These are phyloP conservation scores for Yamadazyma sp. DNA, from an alignment of 805 yeast species.

Conservation along the genomic window DNA sequence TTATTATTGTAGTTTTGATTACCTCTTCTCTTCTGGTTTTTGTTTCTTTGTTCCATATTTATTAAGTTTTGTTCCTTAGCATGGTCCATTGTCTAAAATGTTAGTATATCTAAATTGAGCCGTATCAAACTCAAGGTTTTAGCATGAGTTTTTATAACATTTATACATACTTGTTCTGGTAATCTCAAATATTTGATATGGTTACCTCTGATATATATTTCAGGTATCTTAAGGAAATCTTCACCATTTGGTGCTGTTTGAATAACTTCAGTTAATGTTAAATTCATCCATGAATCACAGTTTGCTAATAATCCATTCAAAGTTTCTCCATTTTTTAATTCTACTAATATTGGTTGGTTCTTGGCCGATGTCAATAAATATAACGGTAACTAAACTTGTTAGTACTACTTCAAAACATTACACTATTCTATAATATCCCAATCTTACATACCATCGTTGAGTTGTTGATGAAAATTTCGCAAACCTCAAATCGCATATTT, in stretches of 20 bases:
- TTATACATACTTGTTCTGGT: slow-evolving; percentile 48
- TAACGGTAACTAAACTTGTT: slow-evolving; percentile 67
- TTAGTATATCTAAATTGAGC: slow-evolving; percentile 15
- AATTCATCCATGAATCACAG: slow-evolving; percentile 95
- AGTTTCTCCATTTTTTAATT: slow-evolving; percentile 87
- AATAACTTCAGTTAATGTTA: slow-evolving; percentile 74
- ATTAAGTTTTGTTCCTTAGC: slow-evolving; percentile 64
- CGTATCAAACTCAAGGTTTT: background rate
- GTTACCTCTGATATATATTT: slow-evolving; percentile 79
- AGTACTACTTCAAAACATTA: slow-evolving; percentile 4
- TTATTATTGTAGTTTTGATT: slow-evolving; percentile 19
- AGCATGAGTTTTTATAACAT: slow-evolving; percentile 16
- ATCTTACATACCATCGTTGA: slow-evolving; percentile 9
- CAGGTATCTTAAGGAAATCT: slow-evolving; percentile 60
- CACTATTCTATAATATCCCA: background rate
- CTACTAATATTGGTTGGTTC: slow-evolving; percentile 83
- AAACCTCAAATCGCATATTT: too few species aligned
- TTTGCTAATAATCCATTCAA: slow-evolving; percentile 78
- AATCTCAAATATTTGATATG: slow-evolving; percentile 76
- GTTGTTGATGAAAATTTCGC: slow-evolving; percentile 7
- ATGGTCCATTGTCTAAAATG: slow-evolving; percentile 54
- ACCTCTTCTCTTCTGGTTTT: slow-evolving; percentile 43
- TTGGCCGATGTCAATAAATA: slow-evolving; percentile 88
- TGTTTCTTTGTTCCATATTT: slow-evolving; percentile 48
- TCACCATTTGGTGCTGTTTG: slow-evolving; percentile 63